Conservation (phyloP, 2,329 filamentous ascomycete species). For the Colletotrichum lupini region DNA sequence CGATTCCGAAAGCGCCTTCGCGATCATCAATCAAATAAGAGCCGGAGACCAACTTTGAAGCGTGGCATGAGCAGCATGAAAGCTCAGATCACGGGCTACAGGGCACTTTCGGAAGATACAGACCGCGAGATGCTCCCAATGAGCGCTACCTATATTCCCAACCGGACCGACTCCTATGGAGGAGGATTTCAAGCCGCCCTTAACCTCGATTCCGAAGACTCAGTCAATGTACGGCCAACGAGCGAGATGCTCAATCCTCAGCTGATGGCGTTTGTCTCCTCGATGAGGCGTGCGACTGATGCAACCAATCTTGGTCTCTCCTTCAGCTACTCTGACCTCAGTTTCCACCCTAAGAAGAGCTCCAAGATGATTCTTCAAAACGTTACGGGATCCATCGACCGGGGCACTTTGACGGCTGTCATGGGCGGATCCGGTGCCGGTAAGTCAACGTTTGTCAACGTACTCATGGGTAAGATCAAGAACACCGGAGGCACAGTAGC, state of each 20-base stretch:
- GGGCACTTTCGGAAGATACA: slow-evolving; percentile 42
- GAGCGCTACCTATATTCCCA: slow-evolving; percentile 45
- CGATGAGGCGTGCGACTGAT: slow-evolving; percentile 62
- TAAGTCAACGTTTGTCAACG: slow-evolving; percentile 69
- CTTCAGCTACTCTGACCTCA: slow-evolving; percentile 62
- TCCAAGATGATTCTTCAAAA: slow-evolving; percentile 60
- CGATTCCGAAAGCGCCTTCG: slow-evolving; percentile 47
- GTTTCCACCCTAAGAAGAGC: slow-evolving; percentile 58
- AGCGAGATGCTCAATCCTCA: slow-evolving; percentile 49
- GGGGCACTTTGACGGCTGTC: slow-evolving; percentile 66
- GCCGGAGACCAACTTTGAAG: background rate
- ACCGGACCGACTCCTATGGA: slow-evolving; percentile 21
- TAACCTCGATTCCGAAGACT: slow-evolving; percentile 39
- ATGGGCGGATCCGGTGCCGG: slow-evolving; percentile 71
- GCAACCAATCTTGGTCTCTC: slow-evolving; percentile 63
- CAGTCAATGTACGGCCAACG: slow-evolving; percentile 37
- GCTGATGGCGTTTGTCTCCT: slow-evolving; percentile 62
- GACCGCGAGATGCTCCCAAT: slow-evolving; percentile 51
- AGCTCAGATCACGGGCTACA: slow-evolving; percentile 47
- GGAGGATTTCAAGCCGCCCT: slow-evolving; percentile 51
- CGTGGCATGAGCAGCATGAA: slow-evolving; percentile 42
- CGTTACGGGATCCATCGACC: slow-evolving; percentile 64
- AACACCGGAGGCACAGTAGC: slow-evolving; percentile 62
- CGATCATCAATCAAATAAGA: slow-evolving; percentile 15
- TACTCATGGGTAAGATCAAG: slow-evolving; percentile 68